Conservation (phyloP, 1,284 basidiomycete species). For the Leccinum insolens region DNA sequence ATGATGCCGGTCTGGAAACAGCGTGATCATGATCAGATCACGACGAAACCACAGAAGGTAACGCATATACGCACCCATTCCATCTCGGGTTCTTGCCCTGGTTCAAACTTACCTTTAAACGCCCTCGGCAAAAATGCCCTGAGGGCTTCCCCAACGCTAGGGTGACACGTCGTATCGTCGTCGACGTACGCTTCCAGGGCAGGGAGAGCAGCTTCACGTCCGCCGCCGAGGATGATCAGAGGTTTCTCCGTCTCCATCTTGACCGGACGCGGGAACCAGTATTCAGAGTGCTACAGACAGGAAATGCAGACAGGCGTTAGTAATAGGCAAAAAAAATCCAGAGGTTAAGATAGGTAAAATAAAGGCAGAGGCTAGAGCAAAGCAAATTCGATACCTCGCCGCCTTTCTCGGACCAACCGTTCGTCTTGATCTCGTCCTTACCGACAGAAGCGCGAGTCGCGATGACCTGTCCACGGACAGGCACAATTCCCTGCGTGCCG, state of each 20-base stretch:
- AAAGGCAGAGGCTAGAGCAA: neutral
- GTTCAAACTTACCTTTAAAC: constrained; percentile 58
- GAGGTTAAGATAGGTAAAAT: neutral
- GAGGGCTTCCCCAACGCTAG: constrained; percentile 49
- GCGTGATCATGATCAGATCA: neutral
- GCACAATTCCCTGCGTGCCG: constrained; percentile 57
- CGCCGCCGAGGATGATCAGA: constrained; percentile 77
- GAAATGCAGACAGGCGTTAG: neutral
- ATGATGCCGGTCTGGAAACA: constrained; percentile 74
- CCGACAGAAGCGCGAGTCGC: constrained; percentile 57
- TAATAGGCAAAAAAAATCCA: too few species aligned
- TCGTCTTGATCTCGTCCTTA: constrained; percentile 37
- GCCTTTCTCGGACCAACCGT: constrained; percentile 48
- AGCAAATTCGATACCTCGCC: constrained; percentile 25
- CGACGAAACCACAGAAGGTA: neutral
- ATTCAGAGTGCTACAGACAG: constrained; percentile 46
- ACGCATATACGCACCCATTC: constrained; percentile 63
- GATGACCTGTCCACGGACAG: constrained; percentile 75
- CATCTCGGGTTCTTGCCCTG: constrained; percentile 56
- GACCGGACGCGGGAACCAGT: constrained; percentile 80
- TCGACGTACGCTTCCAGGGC: constrained; percentile 54
- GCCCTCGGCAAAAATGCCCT: constrained; percentile 59
- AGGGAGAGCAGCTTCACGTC: constrained; percentile 48
- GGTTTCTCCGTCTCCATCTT: constrained; percentile 41
- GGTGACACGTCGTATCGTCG: constrained; percentile 64